phyloP scores from a whole-genome alignment of 257 asterid genomes.

The Cinchona pubescens region DNA sequence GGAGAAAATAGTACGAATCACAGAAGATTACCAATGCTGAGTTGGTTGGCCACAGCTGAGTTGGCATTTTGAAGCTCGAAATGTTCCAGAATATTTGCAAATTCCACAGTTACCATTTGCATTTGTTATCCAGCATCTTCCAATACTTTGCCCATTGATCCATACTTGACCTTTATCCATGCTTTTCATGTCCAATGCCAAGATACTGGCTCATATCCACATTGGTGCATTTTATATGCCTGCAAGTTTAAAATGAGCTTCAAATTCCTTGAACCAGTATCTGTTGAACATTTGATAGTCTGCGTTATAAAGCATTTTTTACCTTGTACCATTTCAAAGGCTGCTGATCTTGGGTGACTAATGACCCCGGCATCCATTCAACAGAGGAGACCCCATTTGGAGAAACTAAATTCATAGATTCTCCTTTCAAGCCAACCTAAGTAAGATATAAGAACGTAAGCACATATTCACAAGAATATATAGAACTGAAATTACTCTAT shows the following conservation, averaged over 20 bases:
- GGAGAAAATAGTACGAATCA: neutral
- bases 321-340: constrained; percentile 81
- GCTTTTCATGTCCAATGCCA: constrained; percentile 65
- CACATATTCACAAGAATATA: neutral
- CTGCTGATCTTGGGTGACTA: constrained; percentile 37
- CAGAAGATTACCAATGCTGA: constrained; percentile 51
- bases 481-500: neutral
- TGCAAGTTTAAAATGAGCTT: constrained; percentile 22
- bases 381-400: constrained; percentile 42
- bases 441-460: neutral
- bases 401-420: constrained; percentile 44
- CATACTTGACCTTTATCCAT: constrained; percentile 83
- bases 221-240: constrained; percentile 65
- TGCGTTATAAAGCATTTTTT: neutral
- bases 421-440: constrained; percentile 62
- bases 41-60: constrained; percentile 64
- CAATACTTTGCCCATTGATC: constrained; percentile 80
- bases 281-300: neutral
- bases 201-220: constrained; percentile 62
- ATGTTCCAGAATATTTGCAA: too few species aligned
- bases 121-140: constrained; percentile 55
- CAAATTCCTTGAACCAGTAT: neutral
- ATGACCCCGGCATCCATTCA: constrained; percentile 52
- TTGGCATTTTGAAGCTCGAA: constrained; percentile 57
- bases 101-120: constrained; percentile 59